A percentile compares a stretch with the other conserved stretches of the same genome.
These are phyloP conservation scores for Stachybotrys chartarum DNA, from an alignment of 2,329 filamentous ascomycete genomes.

Conservation along the genomic window DNA sequence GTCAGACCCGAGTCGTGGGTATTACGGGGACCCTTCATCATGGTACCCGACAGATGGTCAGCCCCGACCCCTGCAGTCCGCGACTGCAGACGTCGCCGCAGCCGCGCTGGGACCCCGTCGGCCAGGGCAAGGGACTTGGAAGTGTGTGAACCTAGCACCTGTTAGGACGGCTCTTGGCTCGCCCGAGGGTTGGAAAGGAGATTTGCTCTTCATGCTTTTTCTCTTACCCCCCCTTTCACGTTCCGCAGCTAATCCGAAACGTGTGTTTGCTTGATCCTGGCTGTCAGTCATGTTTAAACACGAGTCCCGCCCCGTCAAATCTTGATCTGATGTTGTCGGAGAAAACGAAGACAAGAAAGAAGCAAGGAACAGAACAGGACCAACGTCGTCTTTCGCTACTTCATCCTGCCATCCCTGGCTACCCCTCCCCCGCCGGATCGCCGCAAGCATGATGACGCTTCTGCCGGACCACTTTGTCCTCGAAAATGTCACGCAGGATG, in stretches of 20 bases:
- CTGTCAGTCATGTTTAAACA: not conserved
- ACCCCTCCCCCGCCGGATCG: not conserved
- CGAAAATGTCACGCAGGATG: slow-evolving; percentile 11
- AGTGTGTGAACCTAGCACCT: not conserved
- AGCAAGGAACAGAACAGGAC: not conserved
- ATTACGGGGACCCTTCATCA: no score
- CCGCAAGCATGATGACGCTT: slow-evolving; percentile 3
- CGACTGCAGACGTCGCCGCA: no score
- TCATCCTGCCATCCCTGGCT: not conserved
- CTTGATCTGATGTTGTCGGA: not conserved
- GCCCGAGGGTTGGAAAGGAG: not conserved
- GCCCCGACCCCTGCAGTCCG: no score
- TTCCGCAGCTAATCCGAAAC: not conserved
- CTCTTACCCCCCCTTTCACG: not conserved
- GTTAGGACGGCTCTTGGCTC: not conserved
- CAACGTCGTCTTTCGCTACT: not conserved
- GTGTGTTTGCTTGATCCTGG: not conserved
- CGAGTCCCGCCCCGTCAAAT: not conserved
- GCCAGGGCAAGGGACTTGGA: not conserved
- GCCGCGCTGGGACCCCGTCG: no score
- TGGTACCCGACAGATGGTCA: no score
- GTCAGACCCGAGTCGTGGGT: no score
- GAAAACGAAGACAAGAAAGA: not conserved
- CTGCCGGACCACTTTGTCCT: slow-evolving; percentile 12
- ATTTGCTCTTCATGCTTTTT: not conserved